Evolutionary conservation across 805 yeast genomes (phyloP), one percentile per base, ranked within the genome.

Genomic region (Metschnikowia picachoensis): DNA sequence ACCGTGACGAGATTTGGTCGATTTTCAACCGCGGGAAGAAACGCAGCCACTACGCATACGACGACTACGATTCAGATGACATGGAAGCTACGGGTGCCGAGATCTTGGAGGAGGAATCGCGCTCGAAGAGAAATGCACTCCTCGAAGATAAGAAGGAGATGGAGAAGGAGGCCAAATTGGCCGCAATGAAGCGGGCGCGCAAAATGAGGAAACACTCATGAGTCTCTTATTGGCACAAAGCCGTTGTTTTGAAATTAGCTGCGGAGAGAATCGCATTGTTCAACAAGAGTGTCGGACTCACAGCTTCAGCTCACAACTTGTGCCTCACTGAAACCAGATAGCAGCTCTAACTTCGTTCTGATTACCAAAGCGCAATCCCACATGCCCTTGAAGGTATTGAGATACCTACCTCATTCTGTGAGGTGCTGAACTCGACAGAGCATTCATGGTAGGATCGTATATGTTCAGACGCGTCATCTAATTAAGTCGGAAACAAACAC

Each of bases 41-140:
- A 44, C 70, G 88, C 37, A 56, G 69, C 0, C 65, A 72, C 36
- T 74, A 71, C 50, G 61, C 69, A 27, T 80, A 77, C 45, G 78
- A 74, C 44, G 75, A 77, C 49, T 62, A 63, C 43, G 68, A 68
- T 8, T 78, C 77, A 30, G 82, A 76, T 47, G 89, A 87, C 58
- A 92, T 94, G 97, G 98, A 92, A 61, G 97, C 97, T 3, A 85
- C 94, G 1, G 97, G 97, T 27, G 83, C 83, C 27, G 97, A 92
- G 52, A 80, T 94, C 20, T 68, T 89, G 35, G 87, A 80, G 46
- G 99, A 92, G 59, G 99, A 92, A 65, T 78, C 71, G 50, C 59
- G 77, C 30, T 84, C 96, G 11, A 72, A 81, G 32, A 74, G 75
- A 41, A 76, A 74, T 44, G 99, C 95, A 0, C 76, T 78, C 54